Percentiles rank a stretch among this genome's conserved stretches.
Evolutionary conservation across 2,329 filamentous ascomycete species (phyloP).

Genomic region (Trichocomaceae sp.): DNA sequence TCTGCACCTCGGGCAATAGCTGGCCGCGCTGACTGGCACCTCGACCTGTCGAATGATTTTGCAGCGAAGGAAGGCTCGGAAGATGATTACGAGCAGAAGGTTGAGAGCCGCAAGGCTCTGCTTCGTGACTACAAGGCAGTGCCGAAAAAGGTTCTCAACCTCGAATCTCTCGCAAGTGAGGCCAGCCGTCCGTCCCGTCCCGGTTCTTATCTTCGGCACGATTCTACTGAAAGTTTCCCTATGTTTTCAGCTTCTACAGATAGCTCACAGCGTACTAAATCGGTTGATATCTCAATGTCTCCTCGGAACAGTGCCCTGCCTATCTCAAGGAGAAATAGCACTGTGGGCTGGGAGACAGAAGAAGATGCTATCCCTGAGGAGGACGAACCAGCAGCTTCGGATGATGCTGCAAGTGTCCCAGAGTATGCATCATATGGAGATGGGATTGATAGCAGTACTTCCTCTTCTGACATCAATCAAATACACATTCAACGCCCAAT

Average conservation of each 20-base stretch:
- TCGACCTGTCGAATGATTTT: slow-evolving; percentile 21
- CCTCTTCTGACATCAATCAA: slow-evolving; percentile 18
- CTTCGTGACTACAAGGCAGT: slow-evolving; percentile 44
- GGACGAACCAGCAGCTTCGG: slow-evolving; percentile 15
- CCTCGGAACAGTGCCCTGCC: slow-evolving; percentile 25
- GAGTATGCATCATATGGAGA: slow-evolving; percentile 19
- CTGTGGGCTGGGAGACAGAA: slow-evolving; percentile 18
- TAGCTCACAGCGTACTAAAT: slow-evolving; percentile 48
- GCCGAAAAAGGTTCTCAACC: slow-evolving; percentile 45
- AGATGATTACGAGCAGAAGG: slow-evolving; percentile 33
- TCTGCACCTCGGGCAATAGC: slow-evolving; percentile 37
- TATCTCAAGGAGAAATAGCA: slow-evolving; percentile 16
- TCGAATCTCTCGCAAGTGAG: slow-evolving; percentile 36
- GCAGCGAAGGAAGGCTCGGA: slow-evolving; percentile 23
- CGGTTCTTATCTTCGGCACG: slow-evolving; percentile 43
- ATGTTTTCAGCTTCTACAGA: slow-evolving; percentile 60
- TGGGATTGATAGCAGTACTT: slow-evolving; percentile 23
- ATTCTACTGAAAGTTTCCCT: slow-evolving; percentile 56
- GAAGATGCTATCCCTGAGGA: slow-evolving; percentile 17
- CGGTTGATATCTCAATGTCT: slow-evolving; percentile 47
- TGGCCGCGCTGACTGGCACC: slow-evolving; percentile 33
- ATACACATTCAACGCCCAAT: slow-evolving; percentile 42
- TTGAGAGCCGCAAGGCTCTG: slow-evolving; percentile 38
- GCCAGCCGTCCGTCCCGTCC: slow-evolving; percentile 25
- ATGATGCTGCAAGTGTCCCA: slow-evolving; percentile 10